A percentile compares a stretch with the other conserved stretches of the same genome.
phyloP scores from a whole-genome alignment of 306 rosid genomes.

The Chamaecrista fasciculata region DNA sequence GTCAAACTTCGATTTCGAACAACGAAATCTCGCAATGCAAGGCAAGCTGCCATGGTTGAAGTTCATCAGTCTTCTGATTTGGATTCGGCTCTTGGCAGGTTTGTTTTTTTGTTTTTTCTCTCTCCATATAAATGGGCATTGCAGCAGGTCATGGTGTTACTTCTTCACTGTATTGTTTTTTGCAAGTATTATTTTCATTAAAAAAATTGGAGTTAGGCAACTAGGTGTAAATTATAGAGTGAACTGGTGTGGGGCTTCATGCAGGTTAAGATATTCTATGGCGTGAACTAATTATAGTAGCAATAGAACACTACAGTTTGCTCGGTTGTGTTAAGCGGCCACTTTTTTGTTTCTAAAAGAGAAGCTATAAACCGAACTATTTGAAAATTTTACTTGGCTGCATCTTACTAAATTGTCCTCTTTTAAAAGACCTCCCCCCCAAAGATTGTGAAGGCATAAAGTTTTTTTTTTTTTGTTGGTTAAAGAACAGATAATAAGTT shows the following conservation, averaged over 20 bases:
- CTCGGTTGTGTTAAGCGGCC: not conserved
- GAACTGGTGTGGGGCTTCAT: not conserved
- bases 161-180: not conserved
- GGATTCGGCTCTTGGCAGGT: conserved; percentile 65
- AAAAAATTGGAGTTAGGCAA: too few relatives aligned
- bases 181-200: too few relatives aligned
- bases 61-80: conserved; percentile 54
- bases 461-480: too few relatives aligned
- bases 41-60: conserved; percentile 56
- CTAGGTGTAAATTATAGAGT: not conserved
- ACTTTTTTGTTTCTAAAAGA: too few relatives aligned
- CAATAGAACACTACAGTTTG: not conserved
- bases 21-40: conserved; percentile 38
- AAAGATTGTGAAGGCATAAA: not conserved
- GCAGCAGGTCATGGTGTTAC: not conserved
- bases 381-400: too few relatives aligned
- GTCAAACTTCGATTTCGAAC: conserved; percentile 31
- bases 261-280: not conserved
- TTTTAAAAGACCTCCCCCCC: too few relatives aligned
- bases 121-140: not conserved
- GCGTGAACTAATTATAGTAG: not conserved
- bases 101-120: too few relatives aligned
- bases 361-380: too few relatives aligned
- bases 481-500: too few relatives aligned
- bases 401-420: not conserved